Evolutionary conservation across 176 grass and related monocot genomes (phyloP).

Genomic region (Eragrostis curvula): DNA sequence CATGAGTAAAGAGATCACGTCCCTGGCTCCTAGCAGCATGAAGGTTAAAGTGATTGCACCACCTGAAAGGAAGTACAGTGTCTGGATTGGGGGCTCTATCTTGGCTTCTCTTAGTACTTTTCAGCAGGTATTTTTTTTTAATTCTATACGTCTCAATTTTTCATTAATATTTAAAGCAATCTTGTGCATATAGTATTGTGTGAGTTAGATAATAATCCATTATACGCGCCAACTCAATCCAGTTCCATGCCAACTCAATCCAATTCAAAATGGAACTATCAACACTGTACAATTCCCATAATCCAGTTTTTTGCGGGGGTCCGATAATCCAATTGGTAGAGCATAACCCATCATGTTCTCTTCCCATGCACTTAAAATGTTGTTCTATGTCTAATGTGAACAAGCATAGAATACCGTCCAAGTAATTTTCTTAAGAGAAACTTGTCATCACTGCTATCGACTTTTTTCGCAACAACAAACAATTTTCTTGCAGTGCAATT

Average conservation of each 20-base stretch:
- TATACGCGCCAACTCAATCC: not conserved
- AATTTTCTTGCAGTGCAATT: not conserved
- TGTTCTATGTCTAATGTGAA: not conserved
- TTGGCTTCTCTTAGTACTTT: conserved; percentile 84
- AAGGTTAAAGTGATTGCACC: conserved; percentile 90
- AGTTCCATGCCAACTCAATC: too few species aligned
- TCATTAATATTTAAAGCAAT: not conserved
- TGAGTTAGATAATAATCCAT: not conserved
- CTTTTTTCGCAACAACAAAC: not conserved
- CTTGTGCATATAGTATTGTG: not conserved
- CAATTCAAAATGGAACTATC: not conserved
- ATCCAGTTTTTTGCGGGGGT: too few species aligned
- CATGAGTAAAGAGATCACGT: conserved; percentile 83
- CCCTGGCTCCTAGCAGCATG: conserved; percentile 83
- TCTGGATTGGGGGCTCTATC: conserved; percentile 93
- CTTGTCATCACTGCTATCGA: not conserved
- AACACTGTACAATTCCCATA: too few species aligned
- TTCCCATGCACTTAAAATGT: not conserved
- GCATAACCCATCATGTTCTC: not conserved
- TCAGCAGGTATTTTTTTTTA: conserved; percentile 64
- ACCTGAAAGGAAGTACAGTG: conserved; percentile 86
- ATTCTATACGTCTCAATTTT: not conserved
- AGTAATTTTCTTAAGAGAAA: not conserved
- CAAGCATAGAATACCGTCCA: not conserved
- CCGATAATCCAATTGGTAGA: not conserved